Conservation (phyloP, 257 asterid species). For the Lycium barbarum region DNA sequence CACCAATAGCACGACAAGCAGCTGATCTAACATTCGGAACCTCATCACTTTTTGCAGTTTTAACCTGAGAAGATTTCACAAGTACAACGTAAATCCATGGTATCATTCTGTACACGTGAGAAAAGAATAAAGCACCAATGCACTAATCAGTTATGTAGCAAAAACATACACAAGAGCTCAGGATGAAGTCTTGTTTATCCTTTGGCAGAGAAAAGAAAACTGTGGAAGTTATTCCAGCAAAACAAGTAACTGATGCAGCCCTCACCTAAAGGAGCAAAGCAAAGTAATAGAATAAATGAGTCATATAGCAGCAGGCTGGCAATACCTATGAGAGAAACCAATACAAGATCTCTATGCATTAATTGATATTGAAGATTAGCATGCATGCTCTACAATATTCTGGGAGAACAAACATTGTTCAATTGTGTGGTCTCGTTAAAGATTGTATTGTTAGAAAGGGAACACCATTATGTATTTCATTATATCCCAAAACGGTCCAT, state of each 20-base stretch:
- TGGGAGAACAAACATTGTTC: conserved; percentile 7
- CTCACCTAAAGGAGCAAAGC: conserved; percentile 67
- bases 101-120: neutral
- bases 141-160: neutral
- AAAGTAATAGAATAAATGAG: conserved; percentile 28
- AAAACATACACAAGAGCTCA: conserved; percentile 73
- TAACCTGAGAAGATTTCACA: conserved; percentile 55
- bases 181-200: conserved; percentile 71
- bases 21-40: conserved; percentile 90
- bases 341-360: neutral
- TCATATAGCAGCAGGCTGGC: conserved; percentile 7
- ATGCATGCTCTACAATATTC: conserved; percentile 9
- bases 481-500: neutral
- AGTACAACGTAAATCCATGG: conserved; percentile 20
- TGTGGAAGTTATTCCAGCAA: conserved; percentile 95
- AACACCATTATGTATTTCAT: conserved; percentile 11
- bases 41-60: conserved; percentile 69
- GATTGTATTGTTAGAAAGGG: neutral
- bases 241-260: conserved; percentile 94
- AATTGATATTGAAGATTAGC: neutral
- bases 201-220: conserved; percentile 69
- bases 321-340: conserved; percentile 7
- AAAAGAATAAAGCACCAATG: neutral
- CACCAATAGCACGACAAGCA: conserved; percentile 97
- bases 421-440: neutral